A percentile compares a stretch with the other conserved stretches of the same genome.
phyloP scores from a whole-genome alignment of 2,329 filamentous ascomycete genomes.

The Macrophomina phaseolina region DNA sequence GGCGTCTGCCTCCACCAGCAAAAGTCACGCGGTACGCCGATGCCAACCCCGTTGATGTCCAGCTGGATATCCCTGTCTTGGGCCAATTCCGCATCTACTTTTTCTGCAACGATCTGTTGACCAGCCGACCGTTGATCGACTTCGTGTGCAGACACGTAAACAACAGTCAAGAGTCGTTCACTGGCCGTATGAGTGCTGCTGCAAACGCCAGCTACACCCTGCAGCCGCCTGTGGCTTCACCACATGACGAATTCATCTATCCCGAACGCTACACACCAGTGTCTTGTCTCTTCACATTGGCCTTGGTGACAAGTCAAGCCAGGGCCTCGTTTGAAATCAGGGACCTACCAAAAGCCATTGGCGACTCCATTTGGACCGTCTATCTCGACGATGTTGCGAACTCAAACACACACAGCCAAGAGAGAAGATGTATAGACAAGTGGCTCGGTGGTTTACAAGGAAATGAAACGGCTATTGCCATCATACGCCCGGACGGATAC shows the following conservation, averaged over 20 bases:
- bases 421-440: conserved; percentile 65
- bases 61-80: conserved; percentile 77
- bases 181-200: conserved; percentile 64
- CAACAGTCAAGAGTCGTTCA: conserved; percentile 57
- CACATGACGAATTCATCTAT: conserved; percentile 69
- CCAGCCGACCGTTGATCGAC: conserved; percentile 63
- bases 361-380: conserved; percentile 72
- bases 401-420: too few relatives aligned
- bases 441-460: conserved; percentile 67
- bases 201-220: conserved; percentile 67
- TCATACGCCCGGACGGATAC: conserved; percentile 76
- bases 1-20: conserved; percentile 65
- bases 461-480: conserved; percentile 67
- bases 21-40: conserved; percentile 77
- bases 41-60: conserved; percentile 76
- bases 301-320: conserved; percentile 66
- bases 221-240: conserved; percentile 62
- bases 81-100: conserved; percentile 80
- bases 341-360: conserved; percentile 66
- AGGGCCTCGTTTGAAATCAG: conserved; percentile 69
- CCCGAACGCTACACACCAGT: conserved; percentile 71
- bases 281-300: conserved; percentile 72
- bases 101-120: conserved; percentile 64
- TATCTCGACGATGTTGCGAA: conserved; percentile 65
- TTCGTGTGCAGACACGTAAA: conserved; percentile 62